Evolutionary conservation across 2,329 filamentous ascomycete genomes (phyloP).

Genomic region (Cytospora mali): DNA sequence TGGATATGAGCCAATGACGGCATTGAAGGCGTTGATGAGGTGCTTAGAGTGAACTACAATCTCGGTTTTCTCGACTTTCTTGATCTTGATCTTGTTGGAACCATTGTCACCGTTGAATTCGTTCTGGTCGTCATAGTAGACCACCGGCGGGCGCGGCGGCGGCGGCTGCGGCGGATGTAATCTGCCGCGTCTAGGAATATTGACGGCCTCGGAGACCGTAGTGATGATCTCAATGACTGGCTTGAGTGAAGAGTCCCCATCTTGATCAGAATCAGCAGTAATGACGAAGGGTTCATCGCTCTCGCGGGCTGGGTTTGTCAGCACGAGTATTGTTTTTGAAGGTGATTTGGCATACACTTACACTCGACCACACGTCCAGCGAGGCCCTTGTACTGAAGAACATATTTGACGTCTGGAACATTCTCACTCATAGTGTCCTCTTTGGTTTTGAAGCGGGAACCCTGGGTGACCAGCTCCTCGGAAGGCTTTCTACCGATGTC

Average conservation of each 20-base stretch:
- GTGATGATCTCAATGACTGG: conserved; percentile 50
- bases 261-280: conserved; percentile 35
- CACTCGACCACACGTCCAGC: conserved; percentile 41
- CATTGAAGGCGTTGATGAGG: conserved; percentile 50
- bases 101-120: conserved; percentile 28
- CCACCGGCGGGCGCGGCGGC: conserved; percentile 17
- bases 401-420: conserved; percentile 46
- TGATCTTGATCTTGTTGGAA: conserved; percentile 30
- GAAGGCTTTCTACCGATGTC: conserved; percentile 32
- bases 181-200: conserved; percentile 27
- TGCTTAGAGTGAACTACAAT: conserved; percentile 50
- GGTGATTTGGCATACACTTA: conserved; percentile 33
- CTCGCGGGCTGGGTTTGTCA: conserved; percentile 39
- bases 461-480: conserved; percentile 25
- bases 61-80: conserved; percentile 38
- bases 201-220: conserved; percentile 37
- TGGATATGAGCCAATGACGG: conserved; percentile 53
- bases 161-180: no score
- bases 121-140: conserved; percentile 22
- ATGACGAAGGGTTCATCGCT: conserved; percentile 43
- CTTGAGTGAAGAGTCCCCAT: conserved; percentile 32
- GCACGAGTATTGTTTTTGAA: conserved; percentile 2
- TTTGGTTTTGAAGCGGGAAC: neutral
- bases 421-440: conserved; percentile 31
- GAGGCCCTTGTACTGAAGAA: conserved; percentile 43